Evolutionary conservation across 192 early-diverging fungal species (phyloP).

Genomic region (Coemansia guatemalensis): DNA sequence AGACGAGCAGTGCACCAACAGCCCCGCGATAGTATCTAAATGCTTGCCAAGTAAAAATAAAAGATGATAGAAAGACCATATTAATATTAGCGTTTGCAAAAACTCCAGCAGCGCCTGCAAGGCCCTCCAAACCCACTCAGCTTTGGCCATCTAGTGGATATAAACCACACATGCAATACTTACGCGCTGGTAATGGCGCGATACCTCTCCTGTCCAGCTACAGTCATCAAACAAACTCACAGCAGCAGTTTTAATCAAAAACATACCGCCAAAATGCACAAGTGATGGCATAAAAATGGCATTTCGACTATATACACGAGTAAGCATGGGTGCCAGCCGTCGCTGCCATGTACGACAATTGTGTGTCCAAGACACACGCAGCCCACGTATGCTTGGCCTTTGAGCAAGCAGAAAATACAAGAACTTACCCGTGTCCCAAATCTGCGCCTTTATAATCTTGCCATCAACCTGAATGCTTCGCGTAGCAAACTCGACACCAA

Average conservation of each 20-base stretch:
- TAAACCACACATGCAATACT: conserved; percentile 52
- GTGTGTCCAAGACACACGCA: not conserved
- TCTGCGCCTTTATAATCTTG: conserved; percentile 99
- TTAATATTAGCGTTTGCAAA: conserved; percentile 3
- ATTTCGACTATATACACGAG: too few species aligned
- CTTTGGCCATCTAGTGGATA: too few species aligned
- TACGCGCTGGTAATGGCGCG: conserved; percentile 89
- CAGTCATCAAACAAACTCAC: not conserved
- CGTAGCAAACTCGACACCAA: conserved; percentile 98
- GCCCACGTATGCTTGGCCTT: not conserved
- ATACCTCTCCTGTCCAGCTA: conserved; percentile 85
- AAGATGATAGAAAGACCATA: conserved; percentile 70
- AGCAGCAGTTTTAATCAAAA: too few species aligned
- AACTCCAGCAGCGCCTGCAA: not conserved
- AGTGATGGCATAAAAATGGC: not conserved
- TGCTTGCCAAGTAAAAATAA: not conserved
- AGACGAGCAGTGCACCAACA: conserved; percentile 94
- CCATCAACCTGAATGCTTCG: conserved; percentile 93
- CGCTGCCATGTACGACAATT: not conserved
- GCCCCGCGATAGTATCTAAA: conserved; percentile 95
- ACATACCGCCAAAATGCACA: too few species aligned
- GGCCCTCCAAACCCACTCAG: too few species aligned
- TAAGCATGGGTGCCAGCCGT: too few species aligned
- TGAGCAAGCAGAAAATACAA: not conserved
- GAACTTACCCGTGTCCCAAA: conserved; percentile 98